Evolutionary conservation across 2,329 filamentous ascomycete genomes (phyloP), one percentile per base, ranked within the genome.

Genomic region (Trichoderma semiorbis): DNA sequence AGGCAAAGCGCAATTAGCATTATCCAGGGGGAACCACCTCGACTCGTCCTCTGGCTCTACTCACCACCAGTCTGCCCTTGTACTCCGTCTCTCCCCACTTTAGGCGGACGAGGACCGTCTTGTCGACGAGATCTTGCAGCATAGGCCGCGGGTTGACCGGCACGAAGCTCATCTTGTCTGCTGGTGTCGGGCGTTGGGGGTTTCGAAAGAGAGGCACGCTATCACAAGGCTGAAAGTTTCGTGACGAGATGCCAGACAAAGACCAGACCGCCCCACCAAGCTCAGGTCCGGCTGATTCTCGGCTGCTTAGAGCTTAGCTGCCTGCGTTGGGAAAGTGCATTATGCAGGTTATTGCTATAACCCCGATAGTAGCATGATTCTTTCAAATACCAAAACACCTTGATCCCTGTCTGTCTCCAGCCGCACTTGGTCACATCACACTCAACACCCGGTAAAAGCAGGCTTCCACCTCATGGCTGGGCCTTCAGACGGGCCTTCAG

Each of bases 61-160:
- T 67, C 62, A 72, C 69, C 72, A 97, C 93, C 74, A 99, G 89
- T 75, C 90, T 89, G 81, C 96, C 96, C 82, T 95, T 97, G 89
- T 99, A 99, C 83, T 99, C 96, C 73, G 94, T 96, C 83, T 98
- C 92, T 77, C 94, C 94, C 96, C 96, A 99, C 88, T 99, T 99
- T 75, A 99, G 89, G 78, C 95, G 93, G 75, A 99, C 92, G 74
- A 95, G 87, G 79, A 99, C 91, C 79, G 95, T 90, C 82, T 97
- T 93, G 85, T 97, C 93, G 84, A 99, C 92, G 75, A 98, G 91
- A 80, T 91, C 91, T 86, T 98, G 94, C 81, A 99, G 92, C 88
- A 98, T 94, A 57, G 96, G 96, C 82, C 95, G 93, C 80, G 96
- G 96, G 88, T 99, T 99, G 79, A 98, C 87, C 75, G 96, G 96